Conservation (phyloP, 345 rosid species). For the Cardamine chenopodiifolia region DNA sequence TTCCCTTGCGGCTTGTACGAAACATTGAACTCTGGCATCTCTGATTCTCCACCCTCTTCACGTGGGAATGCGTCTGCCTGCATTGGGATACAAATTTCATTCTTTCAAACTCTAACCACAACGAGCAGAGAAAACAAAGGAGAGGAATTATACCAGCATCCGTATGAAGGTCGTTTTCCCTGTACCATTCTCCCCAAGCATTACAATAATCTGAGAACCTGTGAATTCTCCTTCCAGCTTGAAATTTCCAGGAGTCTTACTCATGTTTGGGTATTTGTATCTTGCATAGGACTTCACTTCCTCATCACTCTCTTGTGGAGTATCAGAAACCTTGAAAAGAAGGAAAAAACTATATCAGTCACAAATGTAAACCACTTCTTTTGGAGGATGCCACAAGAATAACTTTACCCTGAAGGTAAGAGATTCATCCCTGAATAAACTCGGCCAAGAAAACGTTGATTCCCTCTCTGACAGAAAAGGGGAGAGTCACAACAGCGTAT, state of each 20-base stretch:
- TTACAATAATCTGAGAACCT: constrained; percentile 84
- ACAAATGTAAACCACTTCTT: neutral
- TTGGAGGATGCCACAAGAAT: neutral
- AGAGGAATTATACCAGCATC: constrained; percentile 66
- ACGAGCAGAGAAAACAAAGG: neutral
- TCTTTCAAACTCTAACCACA: neutral
- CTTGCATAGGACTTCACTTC: constrained; percentile 86
- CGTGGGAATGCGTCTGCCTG: constrained; percentile 83
- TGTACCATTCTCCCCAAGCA: constrained; percentile 92
- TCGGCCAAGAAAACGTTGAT: constrained; percentile 86
- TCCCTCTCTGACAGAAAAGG: constrained; percentile 88
- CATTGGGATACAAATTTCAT: constrained; percentile 11
- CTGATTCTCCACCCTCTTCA: constrained; percentile 65
- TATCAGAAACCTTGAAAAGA: constrained; percentile 75
- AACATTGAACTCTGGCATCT: constrained; percentile 84
- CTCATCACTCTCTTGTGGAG: constrained; percentile 72
- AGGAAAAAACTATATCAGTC: constrained; percentile 13
- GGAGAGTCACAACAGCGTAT: constrained; percentile 90
- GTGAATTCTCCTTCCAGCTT: constrained; percentile 88
- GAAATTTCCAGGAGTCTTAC: constrained; percentile 72
- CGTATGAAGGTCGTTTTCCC: constrained; percentile 93
- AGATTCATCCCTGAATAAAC: constrained; percentile 85
- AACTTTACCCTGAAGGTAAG: constrained; percentile 71
- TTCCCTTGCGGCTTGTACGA: constrained; percentile 95
- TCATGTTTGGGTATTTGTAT: constrained; percentile 83